Evolutionary conservation across 257 asterid species (phyloP).

Genomic region (Nicotiana tomentosiformis): DNA sequence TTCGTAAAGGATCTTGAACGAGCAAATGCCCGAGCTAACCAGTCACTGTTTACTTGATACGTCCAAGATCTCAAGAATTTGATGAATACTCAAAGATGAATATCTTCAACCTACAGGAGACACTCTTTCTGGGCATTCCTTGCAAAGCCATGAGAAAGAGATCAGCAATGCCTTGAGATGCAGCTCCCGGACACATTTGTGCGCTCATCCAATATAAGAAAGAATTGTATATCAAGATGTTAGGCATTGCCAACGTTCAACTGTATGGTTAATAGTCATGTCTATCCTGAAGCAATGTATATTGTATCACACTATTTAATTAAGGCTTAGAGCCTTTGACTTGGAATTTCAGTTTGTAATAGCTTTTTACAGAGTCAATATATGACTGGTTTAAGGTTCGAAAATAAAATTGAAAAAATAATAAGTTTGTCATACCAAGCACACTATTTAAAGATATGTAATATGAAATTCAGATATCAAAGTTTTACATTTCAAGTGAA

Average conservation of each 20-base stretch:
- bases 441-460: too few species aligned
- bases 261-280: neutral
- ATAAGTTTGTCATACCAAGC: too few species aligned
- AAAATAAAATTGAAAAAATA: too few species aligned
- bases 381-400: neutral
- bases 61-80: neutral
- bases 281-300: constrained; percentile 1
- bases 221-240: neutral
- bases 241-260: neutral
- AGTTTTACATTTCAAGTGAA: too few species aligned
- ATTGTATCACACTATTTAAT: neutral
- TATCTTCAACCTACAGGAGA: neutral
- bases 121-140: neutral
- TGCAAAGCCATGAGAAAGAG: neutral
- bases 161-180: neutral
- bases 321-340: neutral
- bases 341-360: neutral
- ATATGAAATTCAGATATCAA: neutral
- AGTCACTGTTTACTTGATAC: constrained; percentile 20
- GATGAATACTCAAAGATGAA: constrained; percentile 2
- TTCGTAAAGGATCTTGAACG: constrained; percentile 39
- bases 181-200: neutral
- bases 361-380: neutral
- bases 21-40: constrained; percentile 16
- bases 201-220: neutral